phyloP scores from a whole-genome alignment of 495 filamentous ascomycete species.

The Paragyromitra xinjiangensis region DNA sequence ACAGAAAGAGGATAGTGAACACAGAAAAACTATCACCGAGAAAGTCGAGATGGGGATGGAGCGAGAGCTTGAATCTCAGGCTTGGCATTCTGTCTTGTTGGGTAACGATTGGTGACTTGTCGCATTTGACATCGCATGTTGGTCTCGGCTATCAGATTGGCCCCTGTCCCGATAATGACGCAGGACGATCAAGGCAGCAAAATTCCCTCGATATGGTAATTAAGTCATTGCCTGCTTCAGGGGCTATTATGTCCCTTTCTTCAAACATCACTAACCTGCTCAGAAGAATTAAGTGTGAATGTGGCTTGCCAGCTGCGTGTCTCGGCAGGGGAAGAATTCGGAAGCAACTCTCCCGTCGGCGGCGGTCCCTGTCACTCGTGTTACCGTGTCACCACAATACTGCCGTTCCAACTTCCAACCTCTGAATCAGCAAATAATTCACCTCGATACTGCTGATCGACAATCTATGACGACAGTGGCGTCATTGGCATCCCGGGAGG shows the following conservation, averaged over 20 bases:
- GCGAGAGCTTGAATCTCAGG: not conserved
- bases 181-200: not conserved
- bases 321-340: conserved; percentile 26
- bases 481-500: conserved; percentile 7
- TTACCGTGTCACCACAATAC: not conserved
- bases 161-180: not conserved
- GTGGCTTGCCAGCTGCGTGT: conserved; percentile 18
- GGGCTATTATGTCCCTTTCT: not conserved
- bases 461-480: conserved; percentile 28
- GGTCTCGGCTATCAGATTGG: not conserved
- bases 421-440: not conserved
- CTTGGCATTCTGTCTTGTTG: conserved; percentile 46
- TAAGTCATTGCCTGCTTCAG: not conserved
- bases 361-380: conserved; percentile 17
- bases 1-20: conserved; percentile 25
- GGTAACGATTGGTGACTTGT: conserved; percentile 9
- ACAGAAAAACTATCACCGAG: conserved; percentile 9
- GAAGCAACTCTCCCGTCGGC: conserved; percentile 3
- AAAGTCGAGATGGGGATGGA: conserved; percentile 22
- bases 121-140: conserved; percentile 6
- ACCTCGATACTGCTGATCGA: conserved; percentile 4
- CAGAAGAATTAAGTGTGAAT: not conserved
- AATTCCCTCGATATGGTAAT: not conserved
- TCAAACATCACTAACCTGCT: not conserved
- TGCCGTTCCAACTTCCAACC: conserved; percentile 27